Base-by-base conservation (phyloP, 306 rosid species). In the Vigna hirtella region DNA sequence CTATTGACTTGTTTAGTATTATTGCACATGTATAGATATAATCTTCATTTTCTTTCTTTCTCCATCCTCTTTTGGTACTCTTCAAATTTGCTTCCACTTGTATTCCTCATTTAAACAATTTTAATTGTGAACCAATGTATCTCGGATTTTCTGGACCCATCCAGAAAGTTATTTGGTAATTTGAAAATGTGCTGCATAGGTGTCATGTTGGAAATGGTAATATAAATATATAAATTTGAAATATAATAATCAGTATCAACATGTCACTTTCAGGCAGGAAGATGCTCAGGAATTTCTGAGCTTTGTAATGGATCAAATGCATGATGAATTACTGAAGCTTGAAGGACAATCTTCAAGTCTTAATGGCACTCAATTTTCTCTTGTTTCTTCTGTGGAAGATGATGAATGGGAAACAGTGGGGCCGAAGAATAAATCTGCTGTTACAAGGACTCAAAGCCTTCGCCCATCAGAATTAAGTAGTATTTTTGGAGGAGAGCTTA, bases 371-470 rank as follows among this genome's bases (percentile, higher is more conserved):
- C 87, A 82, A 48, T 87, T 90, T 58, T 86, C 96, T 79, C 56
- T 96, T 26, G 89, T 96, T 83, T 90, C 96, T 77, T 91, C 93
- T 36, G 84, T 81, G 15, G 99, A 96, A 74, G 97, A 90, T 49
- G 99, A 96, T 86, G 98, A 89, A 80, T 96, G 99, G 99, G 99
- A 91, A 83, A 96, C 96, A 14, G 98, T 96, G 62, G 99, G 98
- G 40, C 96, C 88, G 24, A 96, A 91, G 86, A 96, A 93, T 86
- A 96, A 84, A 78, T 91, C 98, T 84, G 98, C 99, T 49, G 96
- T 96, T 36, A 96, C 97, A 77, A 90, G 99, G 86, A 90, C 96
- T 49, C 99, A 96, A 72, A 85, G 91, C 65, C 89, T 93, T 83
- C 87, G 83, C 71, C 94, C 96, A 47, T 96, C 99, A 49, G 92